Percentiles rank a stretch among this genome's conserved stretches.
phyloP scores from a whole-genome alignment of 2,329 filamentous ascomycete species.

The Sclerotinia sclerotiorum region DNA sequence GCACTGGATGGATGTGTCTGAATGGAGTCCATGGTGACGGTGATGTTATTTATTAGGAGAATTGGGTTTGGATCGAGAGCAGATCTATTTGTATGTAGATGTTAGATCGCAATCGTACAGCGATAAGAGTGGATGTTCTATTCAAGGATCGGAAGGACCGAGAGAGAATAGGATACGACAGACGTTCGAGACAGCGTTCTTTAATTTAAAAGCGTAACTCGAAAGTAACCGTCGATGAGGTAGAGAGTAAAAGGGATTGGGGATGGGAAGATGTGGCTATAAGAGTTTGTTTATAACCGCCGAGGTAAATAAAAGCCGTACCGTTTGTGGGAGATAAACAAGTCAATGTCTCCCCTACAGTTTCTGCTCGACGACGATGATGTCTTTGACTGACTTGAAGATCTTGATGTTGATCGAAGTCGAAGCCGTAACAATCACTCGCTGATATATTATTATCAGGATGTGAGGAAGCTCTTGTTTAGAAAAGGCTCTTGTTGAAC shows the following conservation, averaged over 20 bases:
- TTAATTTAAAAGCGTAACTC: conserved; percentile 23
- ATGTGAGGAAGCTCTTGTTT: neutral
- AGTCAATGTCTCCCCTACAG: conserved; percentile 92
- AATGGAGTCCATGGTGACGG: conserved; percentile 71
- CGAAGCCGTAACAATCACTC: neutral
- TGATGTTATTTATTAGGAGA: conserved; percentile 32
- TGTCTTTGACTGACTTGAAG: conserved; percentile 19
- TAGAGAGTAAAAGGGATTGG: conserved; percentile 6
- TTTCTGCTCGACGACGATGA: conserved; percentile 45
- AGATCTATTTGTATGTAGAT: conserved; percentile 33
- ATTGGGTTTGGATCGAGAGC: conserved; percentile 27
- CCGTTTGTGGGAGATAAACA: conserved; percentile 89
- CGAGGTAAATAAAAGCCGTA: conserved; percentile 43
- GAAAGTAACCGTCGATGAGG: conserved; percentile 21
- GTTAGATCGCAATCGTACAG: conserved; percentile 34
- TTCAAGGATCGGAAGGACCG: neutral
- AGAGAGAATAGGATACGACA: neutral
- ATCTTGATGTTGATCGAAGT: neutral
- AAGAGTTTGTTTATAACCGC: conserved; percentile 23
- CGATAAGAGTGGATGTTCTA: neutral
- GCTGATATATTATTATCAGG: conserved; percentile 12
- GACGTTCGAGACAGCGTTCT: conserved; percentile 24
- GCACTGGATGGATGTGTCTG: conserved; percentile 90
- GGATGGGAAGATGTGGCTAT: conserved; percentile 17
- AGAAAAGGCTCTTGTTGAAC: neutral